Evolutionary conservation across 2,329 filamentous ascomycete genomes (phyloP).

Genomic region (Colletotrichum sp.): DNA sequence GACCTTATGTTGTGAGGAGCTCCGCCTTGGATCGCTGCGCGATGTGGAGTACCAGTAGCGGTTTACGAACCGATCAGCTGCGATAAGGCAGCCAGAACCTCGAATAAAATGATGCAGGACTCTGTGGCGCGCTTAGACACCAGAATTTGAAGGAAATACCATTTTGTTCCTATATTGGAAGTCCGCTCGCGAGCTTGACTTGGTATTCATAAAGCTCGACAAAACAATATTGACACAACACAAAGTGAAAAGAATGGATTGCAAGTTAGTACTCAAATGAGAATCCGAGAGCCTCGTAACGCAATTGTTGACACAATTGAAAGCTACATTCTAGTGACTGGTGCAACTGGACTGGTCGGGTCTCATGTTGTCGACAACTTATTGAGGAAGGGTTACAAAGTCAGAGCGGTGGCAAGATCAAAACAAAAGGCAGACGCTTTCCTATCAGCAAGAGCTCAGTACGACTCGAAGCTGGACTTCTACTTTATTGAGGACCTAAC

Average conservation of each 20-base stretch:
- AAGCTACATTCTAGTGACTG: slow-evolving; percentile 25
- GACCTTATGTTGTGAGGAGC: not conserved
- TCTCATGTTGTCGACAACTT: not conserved
- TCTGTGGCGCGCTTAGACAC: not conserved
- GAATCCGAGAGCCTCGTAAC: not conserved
- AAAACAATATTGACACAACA: not conserved
- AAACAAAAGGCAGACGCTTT: not conserved
- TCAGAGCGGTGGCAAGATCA: not conserved
- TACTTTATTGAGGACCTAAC: not conserved
- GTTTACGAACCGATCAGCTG: not conserved
- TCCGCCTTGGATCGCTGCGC: not conserved
- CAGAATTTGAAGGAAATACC: not conserved
- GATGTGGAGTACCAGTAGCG: not conserved
- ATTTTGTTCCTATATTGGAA: not conserved
- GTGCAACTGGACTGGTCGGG: slow-evolving; percentile 31
- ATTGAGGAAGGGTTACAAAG: not conserved
- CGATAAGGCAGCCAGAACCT: not conserved
- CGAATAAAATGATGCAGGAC: not conserved
- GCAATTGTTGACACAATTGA: not conserved
- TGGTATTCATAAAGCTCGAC: not conserved
- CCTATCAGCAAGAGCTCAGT: not conserved
- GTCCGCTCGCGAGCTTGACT: not conserved
- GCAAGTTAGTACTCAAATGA: not conserved
- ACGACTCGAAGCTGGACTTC: not conserved
- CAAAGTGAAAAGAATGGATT: not conserved